Conservation (phyloP, 2,329 filamentous ascomycete genomes). For the Aspergillus eucalypticola region DNA sequence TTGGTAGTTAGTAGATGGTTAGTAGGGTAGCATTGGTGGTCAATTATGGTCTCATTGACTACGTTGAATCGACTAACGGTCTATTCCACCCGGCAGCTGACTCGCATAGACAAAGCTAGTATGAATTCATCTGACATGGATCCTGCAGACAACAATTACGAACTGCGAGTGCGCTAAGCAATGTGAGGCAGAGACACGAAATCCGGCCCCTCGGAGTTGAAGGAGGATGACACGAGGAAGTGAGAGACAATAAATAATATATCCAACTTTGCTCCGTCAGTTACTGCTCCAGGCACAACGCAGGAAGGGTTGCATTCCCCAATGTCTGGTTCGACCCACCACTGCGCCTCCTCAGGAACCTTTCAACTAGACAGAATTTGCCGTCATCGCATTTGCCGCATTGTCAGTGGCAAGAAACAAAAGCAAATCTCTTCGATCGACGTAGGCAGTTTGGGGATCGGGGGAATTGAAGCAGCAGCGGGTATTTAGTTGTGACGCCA, state of each 20-base stretch:
- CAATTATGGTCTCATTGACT: no score
- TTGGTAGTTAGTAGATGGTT: no score
- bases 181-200: neutral
- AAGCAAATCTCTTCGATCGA: constrained; percentile 9
- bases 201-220: neutral
- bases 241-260: neutral
- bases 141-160: neutral
- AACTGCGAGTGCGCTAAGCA: neutral
- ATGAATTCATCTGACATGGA: neutral
- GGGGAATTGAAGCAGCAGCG: neutral
- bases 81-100: no score
- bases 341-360: constrained; percentile 5
- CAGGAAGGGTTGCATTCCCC: neutral
- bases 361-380: constrained; percentile 19
- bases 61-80: no score
- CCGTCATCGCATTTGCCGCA: constrained; percentile 13
- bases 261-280: neutral
- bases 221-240: neutral
- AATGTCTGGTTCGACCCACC: constrained; percentile 14
- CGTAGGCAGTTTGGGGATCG: neutral
- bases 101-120: no score
- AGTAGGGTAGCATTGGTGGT: no score
- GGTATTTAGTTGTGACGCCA: neutral
- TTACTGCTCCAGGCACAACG: neutral
- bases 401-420: constrained; percentile 7